Conservation (phyloP, 371 early-diverging fungal genomes). For the Mortierella polycephala region DNA sequence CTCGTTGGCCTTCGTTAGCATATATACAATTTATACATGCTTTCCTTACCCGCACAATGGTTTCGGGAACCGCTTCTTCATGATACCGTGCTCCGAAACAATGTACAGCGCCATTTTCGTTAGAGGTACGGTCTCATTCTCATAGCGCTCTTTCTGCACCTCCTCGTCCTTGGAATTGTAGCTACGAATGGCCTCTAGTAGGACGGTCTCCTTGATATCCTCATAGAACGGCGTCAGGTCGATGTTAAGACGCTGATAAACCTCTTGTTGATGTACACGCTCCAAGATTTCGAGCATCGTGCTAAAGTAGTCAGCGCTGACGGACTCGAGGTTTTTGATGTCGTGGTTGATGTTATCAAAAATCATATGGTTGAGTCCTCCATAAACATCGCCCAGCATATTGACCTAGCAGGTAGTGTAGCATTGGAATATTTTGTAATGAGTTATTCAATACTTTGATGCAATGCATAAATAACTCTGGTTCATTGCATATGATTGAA, state of each 20-base stretch:
- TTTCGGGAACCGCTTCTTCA: constrained; percentile 51
- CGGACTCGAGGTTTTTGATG: constrained; percentile 51
- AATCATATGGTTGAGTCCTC: constrained; percentile 57
- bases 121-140: constrained; percentile 51
- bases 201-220: constrained; percentile 57
- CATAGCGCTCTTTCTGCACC: constrained; percentile 47
- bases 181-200: constrained; percentile 42
- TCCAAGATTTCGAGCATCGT: constrained; percentile 58
- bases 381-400: constrained; percentile 57
- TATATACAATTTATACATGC: neutral
- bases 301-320: constrained; percentile 37
- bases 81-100: constrained; percentile 44
- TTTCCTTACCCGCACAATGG: constrained; percentile 41
- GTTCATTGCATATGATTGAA: neutral
- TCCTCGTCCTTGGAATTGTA: constrained; percentile 56
- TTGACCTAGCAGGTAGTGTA: constrained; percentile 41
- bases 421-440: constrained; percentile 20
- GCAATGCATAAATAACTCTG: neutral
- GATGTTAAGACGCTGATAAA: constrained; percentile 53
- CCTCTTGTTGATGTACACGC: constrained; percentile 55
- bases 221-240: constrained; percentile 61
- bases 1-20: neutral
- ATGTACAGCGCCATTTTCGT: constrained; percentile 50
- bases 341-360: constrained; percentile 54
- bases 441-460: neutral